A percentile compares a stretch with the other conserved stretches of the same genome.
Evolutionary conservation across 2,329 filamentous ascomycete genomes (phyloP).

Genomic region (Monilinia polystroma): DNA sequence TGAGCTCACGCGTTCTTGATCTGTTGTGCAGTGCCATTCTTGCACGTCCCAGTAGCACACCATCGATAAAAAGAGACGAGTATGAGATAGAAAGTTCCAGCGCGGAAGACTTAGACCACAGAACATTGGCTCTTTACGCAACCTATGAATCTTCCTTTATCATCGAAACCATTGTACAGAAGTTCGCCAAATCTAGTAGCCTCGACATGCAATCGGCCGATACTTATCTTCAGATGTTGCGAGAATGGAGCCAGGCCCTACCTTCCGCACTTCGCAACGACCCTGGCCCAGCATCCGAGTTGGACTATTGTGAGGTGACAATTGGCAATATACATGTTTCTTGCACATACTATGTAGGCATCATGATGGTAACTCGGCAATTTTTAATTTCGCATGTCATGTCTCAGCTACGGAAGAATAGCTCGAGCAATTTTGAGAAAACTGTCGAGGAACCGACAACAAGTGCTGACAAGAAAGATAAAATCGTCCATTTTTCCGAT

Average conservation of each 20-base stretch:
- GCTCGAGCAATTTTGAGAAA: not conserved
- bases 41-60: conserved; percentile 15
- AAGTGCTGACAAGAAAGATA: not conserved
- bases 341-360: conserved; percentile 9
- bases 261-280: conserved; percentile 11
- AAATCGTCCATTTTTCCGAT: conserved; percentile 1
- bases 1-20: conserved; percentile 19
- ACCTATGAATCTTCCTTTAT: conserved; percentile 14
- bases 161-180: conserved; percentile 6
- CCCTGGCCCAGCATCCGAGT: not conserved
- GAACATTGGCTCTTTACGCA: conserved; percentile 8
- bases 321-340: conserved; percentile 17
- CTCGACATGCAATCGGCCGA: conserved; percentile 9
- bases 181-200: conserved; percentile 4
- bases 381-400: conserved; percentile 13
- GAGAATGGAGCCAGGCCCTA: conserved; percentile 17
- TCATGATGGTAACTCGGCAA: conserved; percentile 17
- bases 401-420: conserved; percentile 9
- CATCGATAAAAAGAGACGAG: conserved; percentile 16
- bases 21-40: conserved; percentile 14
- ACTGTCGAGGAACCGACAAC: not conserved
- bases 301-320: not conserved
- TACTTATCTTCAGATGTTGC: conserved; percentile 10
- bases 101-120: conserved; percentile 1
- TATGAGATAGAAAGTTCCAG: conserved; percentile 13